Conservation (phyloP, 352 stramenopile species). For the Pythium rhizo-oryzae region DNA sequence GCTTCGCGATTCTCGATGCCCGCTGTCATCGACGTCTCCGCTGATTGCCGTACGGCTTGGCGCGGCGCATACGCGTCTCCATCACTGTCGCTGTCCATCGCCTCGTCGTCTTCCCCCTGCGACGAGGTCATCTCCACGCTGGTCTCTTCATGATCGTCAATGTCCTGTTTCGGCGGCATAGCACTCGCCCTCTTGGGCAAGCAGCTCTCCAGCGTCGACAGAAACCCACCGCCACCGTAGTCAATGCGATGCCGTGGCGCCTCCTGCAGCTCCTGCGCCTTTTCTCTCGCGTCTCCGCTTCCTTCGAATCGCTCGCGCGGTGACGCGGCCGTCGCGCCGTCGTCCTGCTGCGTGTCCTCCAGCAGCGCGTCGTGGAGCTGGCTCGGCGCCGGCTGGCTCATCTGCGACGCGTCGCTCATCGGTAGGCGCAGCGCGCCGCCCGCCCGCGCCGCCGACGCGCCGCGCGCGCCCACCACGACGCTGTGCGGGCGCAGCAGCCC, state of each 20-base stretch:
- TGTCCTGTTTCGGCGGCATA: not conserved
- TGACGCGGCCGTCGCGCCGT: not conserved
- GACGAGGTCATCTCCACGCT: not conserved
- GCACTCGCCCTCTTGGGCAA: not conserved
- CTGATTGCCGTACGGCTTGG: not conserved
- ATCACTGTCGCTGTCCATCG: not conserved
- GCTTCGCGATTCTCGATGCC: too few species aligned
- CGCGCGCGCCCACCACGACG: constrained; percentile 17
- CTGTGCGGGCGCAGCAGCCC: constrained; percentile 32
- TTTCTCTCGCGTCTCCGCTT: too few species aligned
- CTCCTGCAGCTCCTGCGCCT: too few species aligned
- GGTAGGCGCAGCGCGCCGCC: constrained; percentile 33
- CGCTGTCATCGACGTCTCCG: not conserved
- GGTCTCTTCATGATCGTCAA: not conserved
- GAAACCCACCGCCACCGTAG: constrained; percentile 7
- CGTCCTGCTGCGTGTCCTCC: constrained; percentile 58
- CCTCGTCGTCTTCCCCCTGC: not conserved
- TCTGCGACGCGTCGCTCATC: constrained; percentile 19
- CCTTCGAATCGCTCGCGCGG: not conserved
- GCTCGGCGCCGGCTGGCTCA: constrained; percentile 25
- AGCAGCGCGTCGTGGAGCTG: constrained; percentile 54
- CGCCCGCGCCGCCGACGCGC: not conserved
- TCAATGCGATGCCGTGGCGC: not conserved
- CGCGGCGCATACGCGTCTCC: not conserved
- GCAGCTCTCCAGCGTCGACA: constrained; percentile 18